Percentiles rank a stretch among this genome's conserved stretches.
phyloP scores from a whole-genome alignment of 345 rosid genomes.

The Kandelia obovata region DNA sequence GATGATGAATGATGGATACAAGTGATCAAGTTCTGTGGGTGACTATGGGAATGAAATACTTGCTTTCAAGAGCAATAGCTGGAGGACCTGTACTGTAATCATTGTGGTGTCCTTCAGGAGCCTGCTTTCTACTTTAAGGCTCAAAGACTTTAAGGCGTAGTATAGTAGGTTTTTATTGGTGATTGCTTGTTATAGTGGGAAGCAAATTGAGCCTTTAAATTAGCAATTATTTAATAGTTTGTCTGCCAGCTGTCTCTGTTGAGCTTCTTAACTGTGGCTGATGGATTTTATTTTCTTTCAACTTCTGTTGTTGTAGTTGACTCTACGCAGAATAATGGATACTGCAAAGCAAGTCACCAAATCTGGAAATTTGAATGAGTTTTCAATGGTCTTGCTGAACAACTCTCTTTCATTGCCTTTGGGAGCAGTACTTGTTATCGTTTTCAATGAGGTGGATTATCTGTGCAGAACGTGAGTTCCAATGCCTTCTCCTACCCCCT shows the following conservation, averaged over 20 bases:
- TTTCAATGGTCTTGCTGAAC: slow-evolving; percentile 96
- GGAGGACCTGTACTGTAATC: neutral
- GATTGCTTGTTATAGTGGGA: neutral
- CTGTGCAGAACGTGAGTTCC: slow-evolving; percentile 65
- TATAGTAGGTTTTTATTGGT: neutral
- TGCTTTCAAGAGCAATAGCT: neutral
- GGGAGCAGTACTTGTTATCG: slow-evolving; percentile 65
- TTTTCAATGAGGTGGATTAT: slow-evolving; percentile 86
- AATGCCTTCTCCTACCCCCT: neutral
- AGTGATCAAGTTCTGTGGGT: neutral
- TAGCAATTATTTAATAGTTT: neutral
- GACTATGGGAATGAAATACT: neutral
- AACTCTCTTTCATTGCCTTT: slow-evolving; percentile 89
- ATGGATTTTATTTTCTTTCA: slow-evolving; percentile 9
- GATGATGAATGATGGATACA: neutral
- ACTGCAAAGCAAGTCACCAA: slow-evolving; percentile 87
- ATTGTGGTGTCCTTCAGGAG: neutral
- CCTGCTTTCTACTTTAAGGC: neutral
- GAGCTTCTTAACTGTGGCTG: slow-evolving; percentile 8
- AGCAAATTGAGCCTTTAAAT: neutral
- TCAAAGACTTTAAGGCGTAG: neutral
- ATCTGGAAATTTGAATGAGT: slow-evolving; percentile 90
- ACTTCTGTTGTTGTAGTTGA: slow-evolving; percentile 58
- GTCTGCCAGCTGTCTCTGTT: neutral
- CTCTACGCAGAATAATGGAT: slow-evolving; percentile 91